Conservation (phyloP, 345 rosid species). For the Bretschneidera sinensis region DNA sequence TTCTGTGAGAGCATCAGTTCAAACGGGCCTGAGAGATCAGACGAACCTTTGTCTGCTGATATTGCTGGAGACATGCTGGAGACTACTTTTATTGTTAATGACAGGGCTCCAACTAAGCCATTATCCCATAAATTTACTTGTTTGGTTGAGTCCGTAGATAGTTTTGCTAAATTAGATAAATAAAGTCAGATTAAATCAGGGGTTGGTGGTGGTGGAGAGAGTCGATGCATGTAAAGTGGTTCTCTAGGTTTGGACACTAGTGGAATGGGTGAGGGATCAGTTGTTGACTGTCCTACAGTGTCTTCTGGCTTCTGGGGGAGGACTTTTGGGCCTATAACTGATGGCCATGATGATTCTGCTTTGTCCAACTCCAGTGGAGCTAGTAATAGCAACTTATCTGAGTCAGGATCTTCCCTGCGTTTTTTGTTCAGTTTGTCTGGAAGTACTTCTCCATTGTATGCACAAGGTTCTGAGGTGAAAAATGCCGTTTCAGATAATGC, state of each 20-base stretch:
- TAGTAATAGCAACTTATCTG: conserved; percentile 19
- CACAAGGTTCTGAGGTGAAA: conserved; percentile 24
- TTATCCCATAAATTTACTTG: conserved; percentile 65
- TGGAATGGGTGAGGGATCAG: conserved; percentile 23
- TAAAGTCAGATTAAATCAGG: conserved; percentile 27
- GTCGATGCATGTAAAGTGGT: conserved; percentile 21
- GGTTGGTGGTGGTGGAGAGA: conserved; percentile 24
- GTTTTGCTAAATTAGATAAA: conserved; percentile 26
- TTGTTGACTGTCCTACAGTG: conserved; percentile 21
- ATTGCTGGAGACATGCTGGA: conserved; percentile 29
- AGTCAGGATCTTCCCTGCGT: conserved; percentile 33
- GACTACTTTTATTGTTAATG: conserved; percentile 25
- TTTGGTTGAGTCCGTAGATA: conserved; percentile 58
- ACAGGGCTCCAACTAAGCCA: conserved; percentile 37
- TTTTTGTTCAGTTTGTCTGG: conserved; percentile 40
- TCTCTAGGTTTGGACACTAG: conserved; percentile 22
- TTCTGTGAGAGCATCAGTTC: conserved; percentile 64
- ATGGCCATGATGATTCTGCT: conserved; percentile 19
- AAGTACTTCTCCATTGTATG: conserved; percentile 13
- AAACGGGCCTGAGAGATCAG: conserved; percentile 51
- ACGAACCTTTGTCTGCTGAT: conserved; percentile 32
- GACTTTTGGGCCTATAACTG: conserved; percentile 23
- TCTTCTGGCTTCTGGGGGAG: conserved; percentile 63
- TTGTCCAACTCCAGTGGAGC: conserved; percentile 22
- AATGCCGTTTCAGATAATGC: conserved; percentile 25